phyloP scores from a whole-genome alignment of 2,329 filamentous ascomycete species.

The Chrysoporthe cubensis region DNA sequence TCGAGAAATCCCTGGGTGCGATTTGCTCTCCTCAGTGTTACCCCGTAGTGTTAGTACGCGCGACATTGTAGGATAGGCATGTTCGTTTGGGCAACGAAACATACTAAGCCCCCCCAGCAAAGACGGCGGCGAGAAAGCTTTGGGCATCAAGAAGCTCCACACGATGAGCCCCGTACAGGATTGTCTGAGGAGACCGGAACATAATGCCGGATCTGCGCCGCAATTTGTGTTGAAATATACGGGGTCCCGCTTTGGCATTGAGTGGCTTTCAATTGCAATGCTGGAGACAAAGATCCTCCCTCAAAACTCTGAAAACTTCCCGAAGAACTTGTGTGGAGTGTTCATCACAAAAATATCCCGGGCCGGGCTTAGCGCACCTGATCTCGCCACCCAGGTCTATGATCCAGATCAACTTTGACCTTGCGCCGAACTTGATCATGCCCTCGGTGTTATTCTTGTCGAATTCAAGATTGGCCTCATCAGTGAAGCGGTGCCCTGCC shows the following conservation, averaged over 20 bases:
- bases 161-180: background rate
- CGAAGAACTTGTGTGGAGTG: background rate
- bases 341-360: too few species aligned
- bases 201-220: background rate
- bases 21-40: background rate
- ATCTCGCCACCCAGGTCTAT: background rate
- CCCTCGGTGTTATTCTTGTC: background rate
- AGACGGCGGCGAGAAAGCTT: background rate
- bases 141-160: background rate
- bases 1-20: background rate
- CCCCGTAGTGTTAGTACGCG: background rate
- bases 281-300: too few species aligned
- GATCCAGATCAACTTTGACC: too few species aligned
- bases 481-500: background rate
- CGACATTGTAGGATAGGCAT: background rate
- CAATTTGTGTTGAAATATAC: slow-evolving; percentile 1
- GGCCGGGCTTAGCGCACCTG: too few species aligned
- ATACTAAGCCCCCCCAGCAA: background rate
- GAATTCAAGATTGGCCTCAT: too few species aligned
- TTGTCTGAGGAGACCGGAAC: background rate
- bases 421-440: too few species aligned
- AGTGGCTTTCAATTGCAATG: too few species aligned
- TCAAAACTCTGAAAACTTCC: background rate
- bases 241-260: background rate
- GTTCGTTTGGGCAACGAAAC: background rate